Percentiles rank a stretch among this genome's conserved stretches.
These are phyloP conservation scores for Aspergillus persii DNA, from an alignment of 2,329 filamentous ascomycete genomes.

Conservation along the genomic window DNA sequence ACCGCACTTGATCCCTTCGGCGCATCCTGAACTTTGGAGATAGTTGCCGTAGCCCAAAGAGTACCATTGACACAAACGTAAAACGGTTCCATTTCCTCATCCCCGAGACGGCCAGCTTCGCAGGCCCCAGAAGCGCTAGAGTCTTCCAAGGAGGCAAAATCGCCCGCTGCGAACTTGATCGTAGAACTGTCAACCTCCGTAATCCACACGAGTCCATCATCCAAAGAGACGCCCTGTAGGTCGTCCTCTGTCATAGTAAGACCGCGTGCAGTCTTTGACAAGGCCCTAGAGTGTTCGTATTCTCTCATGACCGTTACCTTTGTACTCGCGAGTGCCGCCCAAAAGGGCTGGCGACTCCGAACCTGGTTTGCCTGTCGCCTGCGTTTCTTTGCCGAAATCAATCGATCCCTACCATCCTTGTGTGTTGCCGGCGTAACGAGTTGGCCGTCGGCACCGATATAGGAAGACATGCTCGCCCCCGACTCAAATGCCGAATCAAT, in stretches of 20 bases:
- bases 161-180: conserved; percentile 48
- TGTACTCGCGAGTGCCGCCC: conserved; percentile 90
- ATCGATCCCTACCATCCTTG: conserved; percentile 56
- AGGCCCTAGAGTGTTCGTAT: conserved; percentile 69
- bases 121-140: conserved; percentile 27
- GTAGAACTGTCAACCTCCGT: conserved; percentile 46
- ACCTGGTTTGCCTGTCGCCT: conserved; percentile 90
- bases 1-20: conserved; percentile 44
- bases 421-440: conserved; percentile 52
- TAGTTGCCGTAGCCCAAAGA: conserved; percentile 61
- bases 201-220: conserved; percentile 48
- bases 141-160: conserved; percentile 37
- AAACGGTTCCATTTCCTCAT: conserved; percentile 54
- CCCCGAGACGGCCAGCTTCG: conserved; percentile 26
- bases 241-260: conserved; percentile 43
- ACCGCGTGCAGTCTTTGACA: conserved; percentile 38
- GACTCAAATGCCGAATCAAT: conserved; percentile 45
- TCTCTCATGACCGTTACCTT: conserved; percentile 96
- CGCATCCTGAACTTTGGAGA: conserved; percentile 47
- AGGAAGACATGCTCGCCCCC: conserved; percentile 41
- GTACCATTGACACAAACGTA: conserved; percentile 65
- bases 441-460: conserved; percentile 42
- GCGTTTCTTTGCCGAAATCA: conserved; percentile 72
- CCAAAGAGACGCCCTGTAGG: conserved; percentile 40
- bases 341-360: conserved; percentile 84